Evolutionary conservation across 225 moss, liverwort and hornwort species (phyloP).

Genomic region (Neckera pumila): DNA sequence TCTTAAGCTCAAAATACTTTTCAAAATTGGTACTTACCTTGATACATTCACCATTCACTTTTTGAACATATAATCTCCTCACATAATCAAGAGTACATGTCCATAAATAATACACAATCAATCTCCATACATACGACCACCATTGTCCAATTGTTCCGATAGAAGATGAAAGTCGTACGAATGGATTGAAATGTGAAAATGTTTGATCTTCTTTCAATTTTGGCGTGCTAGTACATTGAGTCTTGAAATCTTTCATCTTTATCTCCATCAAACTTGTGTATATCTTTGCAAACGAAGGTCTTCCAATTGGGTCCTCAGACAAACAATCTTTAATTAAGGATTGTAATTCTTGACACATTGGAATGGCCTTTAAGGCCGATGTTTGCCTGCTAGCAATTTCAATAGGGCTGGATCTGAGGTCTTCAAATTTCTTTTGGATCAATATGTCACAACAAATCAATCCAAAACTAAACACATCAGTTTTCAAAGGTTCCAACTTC

Average conservation of each 20-base stretch:
- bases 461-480: neutral
- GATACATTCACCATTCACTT: neutral
- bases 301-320: neutral
- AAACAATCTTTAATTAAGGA: neutral
- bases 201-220: neutral
- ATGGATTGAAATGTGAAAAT: neutral
- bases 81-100: neutral
- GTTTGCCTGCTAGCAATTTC: neutral
- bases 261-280: neutral
- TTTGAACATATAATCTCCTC: neutral
- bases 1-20: neutral
- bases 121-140: fast-evolving
- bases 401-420: fast-evolving
- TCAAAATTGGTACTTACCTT: neutral
- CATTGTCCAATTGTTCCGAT: fast-evolving
- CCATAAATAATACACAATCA: neutral
- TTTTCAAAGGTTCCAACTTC: neutral
- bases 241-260: neutral
- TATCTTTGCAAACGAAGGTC: neutral
- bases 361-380: neutral
- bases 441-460: neutral
- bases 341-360: neutral
- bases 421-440: neutral
- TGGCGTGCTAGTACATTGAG: fast-evolving
- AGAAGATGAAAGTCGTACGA: fast-evolving